Base-by-base conservation (phyloP, 2,329 filamentous ascomycete species). In the Exophiala oligosperma region DNA sequence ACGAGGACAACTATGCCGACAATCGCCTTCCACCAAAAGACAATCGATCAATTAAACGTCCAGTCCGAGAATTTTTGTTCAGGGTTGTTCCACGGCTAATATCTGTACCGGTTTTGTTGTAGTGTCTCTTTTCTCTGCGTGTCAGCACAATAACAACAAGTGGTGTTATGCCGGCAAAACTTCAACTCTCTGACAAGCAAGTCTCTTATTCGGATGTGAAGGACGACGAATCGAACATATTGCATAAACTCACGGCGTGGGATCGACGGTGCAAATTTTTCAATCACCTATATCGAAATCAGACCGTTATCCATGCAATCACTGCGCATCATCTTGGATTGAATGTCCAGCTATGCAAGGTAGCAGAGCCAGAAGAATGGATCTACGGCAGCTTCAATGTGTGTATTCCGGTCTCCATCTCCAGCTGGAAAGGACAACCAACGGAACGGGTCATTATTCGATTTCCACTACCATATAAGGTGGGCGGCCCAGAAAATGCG, bases 381-480 rank as follows among this genome's bases (percentile, higher is more conserved):
- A 46, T 66, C 28, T 54, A 67, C 47, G 68, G 69, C 5, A 69
- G 65, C 58, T 69, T 69, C 59, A 68, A 70, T 59, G 56, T 69
- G n/a, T 71, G 66, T 54, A 66, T 71, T 38, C 67, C 62, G 32
- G 54, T 70, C 17, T 40, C 54, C 29, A 56, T 70, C 47, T 46
- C 54, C 29, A 41, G 38, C 38, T 41, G 21, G 32, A 9, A 23
- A 14, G 29, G n/a, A 47, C 40, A 47, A n/a, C 5, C 29, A 38
- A 14, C 14, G n/a, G 57, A 53, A 44, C 55, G 57, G 7, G 56
- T 68, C 2, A 40, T 68, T 12, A 60, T 69, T 38, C 63, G 62
- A 14, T 59, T 71, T 51, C 66, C 66, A 11, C 59, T 70, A 3
- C 69, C 67, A 3, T 69, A 70, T 50, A 59, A 62, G 12, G 53